Conservation (phyloP, 2,329 filamentous ascomycete species). For the Iodosphaeria phyllophila region DNA sequence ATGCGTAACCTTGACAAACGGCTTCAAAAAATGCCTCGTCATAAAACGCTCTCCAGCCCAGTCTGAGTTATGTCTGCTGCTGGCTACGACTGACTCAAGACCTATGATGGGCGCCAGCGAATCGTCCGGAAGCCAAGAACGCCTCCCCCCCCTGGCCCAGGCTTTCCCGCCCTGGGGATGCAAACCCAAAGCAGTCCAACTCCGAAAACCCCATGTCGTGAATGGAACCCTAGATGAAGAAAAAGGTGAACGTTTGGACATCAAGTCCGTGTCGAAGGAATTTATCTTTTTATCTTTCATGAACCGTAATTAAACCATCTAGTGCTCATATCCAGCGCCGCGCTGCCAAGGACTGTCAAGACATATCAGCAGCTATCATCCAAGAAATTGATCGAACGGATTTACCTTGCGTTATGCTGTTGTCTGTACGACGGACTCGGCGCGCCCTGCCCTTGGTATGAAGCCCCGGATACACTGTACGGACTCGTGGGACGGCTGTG, state of each 20-base stretch:
- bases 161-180: conserved; percentile 5
- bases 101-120: no score
- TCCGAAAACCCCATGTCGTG: conserved; percentile 13
- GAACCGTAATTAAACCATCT: conserved; percentile 8
- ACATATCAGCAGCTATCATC: conserved; percentile 5
- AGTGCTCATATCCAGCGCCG: conserved; percentile 34
- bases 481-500: conserved; percentile 12
- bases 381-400: background rate
- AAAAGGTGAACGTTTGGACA: no score
- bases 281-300: conserved; percentile 10
- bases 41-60: no score
- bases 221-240: conserved; percentile 11
- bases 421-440: conserved; percentile 19
- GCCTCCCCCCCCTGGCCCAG: no score
- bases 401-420: conserved; percentile 28
- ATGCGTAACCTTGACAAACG: no score
- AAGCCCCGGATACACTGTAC: conserved; percentile 14
- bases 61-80: no score
- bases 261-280: conserved; percentile 5
- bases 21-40: no score
- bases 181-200: conserved; percentile 12
- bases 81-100: no score
- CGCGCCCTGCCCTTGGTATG: conserved; percentile 20
- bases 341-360: conserved; percentile 32
- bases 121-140: no score